Evolutionary conservation across 805 yeast species (phyloP).

Genomic region (Candida gorgasii): DNA sequence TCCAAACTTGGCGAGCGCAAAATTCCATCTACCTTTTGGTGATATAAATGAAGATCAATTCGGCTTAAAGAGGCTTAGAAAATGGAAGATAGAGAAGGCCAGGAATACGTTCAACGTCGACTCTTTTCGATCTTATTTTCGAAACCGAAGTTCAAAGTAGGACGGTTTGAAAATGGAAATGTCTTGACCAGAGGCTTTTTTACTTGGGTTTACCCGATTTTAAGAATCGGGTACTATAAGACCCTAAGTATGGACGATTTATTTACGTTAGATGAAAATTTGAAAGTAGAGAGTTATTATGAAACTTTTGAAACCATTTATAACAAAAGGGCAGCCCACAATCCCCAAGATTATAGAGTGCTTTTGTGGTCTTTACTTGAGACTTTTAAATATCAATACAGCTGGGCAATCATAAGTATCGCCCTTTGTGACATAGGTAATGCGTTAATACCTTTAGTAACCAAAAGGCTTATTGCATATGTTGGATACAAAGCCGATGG

Average conservation of each 20-base stretch:
- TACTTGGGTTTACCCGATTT: constrained; percentile 68
- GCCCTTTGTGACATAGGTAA: constrained; percentile 27
- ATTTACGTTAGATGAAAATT: constrained; percentile 38
- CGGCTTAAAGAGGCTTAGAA: neutral
- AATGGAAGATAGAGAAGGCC: constrained; percentile 5
- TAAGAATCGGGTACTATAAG: constrained; percentile 69
- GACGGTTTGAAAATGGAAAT: constrained; percentile 34
- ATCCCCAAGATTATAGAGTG: constrained; percentile 9
- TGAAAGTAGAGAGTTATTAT: constrained; percentile 37
- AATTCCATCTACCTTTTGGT: neutral
- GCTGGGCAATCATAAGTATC: constrained; percentile 28
- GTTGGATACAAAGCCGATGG: constrained; percentile 33
- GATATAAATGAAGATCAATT: neutral
- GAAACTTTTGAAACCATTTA: constrained; percentile 16
- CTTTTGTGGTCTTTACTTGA: constrained; percentile 8
- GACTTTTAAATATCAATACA: constrained; percentile 14
- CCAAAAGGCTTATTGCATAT: constrained; percentile 35
- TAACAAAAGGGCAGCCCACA: constrained; percentile 10
- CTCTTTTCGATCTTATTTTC: constrained; percentile 34
- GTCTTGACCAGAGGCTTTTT: constrained; percentile 47
- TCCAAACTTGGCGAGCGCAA: neutral
- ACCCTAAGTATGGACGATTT: constrained; percentile 67
- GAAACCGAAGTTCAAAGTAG: constrained; percentile 43
- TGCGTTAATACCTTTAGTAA: constrained; percentile 35
- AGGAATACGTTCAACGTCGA: constrained; percentile 26